These are phyloP conservation scores for Alternaria sp. DNA, from an alignment of 2,329 filamentous ascomycete species.

Conservation along the genomic window DNA sequence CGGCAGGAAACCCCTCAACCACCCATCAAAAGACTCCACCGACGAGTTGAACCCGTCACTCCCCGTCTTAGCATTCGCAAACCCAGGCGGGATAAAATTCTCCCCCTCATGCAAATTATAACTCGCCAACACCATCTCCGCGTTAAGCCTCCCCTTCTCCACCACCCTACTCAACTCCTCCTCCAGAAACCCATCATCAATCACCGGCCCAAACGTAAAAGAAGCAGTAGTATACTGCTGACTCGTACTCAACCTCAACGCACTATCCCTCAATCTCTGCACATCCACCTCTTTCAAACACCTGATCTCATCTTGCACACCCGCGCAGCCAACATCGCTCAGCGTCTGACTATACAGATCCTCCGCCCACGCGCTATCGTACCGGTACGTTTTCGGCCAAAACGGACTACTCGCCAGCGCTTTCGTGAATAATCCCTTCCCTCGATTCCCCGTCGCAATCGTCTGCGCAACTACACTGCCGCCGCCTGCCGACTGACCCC, in stretches of 20 bases:
- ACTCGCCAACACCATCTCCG: slow-evolving; percentile 58
- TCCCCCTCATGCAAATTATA: slow-evolving; percentile 70
- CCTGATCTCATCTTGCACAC: slow-evolving; percentile 51
- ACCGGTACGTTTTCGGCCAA: slow-evolving; percentile 65
- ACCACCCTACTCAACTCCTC: slow-evolving; percentile 56
- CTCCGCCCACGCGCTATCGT: slow-evolving; percentile 60
- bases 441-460: slow-evolving; percentile 55
- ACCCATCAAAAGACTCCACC: slow-evolving; percentile 56
- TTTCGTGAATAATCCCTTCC: slow-evolving; percentile 56
- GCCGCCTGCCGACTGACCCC: slow-evolving; percentile 63
- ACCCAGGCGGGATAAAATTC: slow-evolving; percentile 63
- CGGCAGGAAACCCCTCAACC: slow-evolving; percentile 63
- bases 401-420: slow-evolving; percentile 62
- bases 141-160: slow-evolving; percentile 49
- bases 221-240: slow-evolving; percentile 62
- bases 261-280: slow-evolving; percentile 61
- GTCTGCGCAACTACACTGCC: slow-evolving; percentile 61
- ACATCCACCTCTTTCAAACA: slow-evolving; percentile 64
- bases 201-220: slow-evolving; percentile 67
- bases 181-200: slow-evolving; percentile 62
- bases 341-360: slow-evolving; percentile 57
- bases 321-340: slow-evolving; percentile 55
- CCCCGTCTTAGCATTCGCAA: slow-evolving; percentile 45
- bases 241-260: slow-evolving; percentile 55
- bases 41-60: slow-evolving; percentile 59